Evolutionary conservation across 495 filamentous ascomycete genomes (phyloP).

Genomic region (Cercophora scortea): DNA sequence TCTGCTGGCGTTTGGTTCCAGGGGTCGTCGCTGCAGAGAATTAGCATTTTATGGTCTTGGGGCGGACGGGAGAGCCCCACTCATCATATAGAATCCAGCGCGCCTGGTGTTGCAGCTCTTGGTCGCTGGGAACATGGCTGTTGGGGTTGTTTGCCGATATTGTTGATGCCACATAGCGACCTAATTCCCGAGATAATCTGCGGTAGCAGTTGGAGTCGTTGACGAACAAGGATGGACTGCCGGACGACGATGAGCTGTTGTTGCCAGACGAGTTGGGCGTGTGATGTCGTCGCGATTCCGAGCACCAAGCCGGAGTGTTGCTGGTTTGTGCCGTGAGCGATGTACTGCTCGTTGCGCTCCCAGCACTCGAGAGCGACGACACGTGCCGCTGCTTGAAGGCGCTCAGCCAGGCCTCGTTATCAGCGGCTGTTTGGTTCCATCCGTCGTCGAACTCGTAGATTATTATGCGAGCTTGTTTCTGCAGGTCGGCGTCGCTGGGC

Average conservation of each 20-base stretch:
- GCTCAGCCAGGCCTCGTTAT: slow-evolving; percentile 54
- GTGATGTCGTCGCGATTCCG: too few relatives aligned
- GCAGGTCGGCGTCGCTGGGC: slow-evolving; percentile 54
- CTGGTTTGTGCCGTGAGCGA: slow-evolving; percentile 8
- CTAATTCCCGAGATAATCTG: slow-evolving; percentile 38
- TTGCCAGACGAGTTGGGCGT: too few relatives aligned
- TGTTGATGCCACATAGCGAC: slow-evolving; percentile 37
- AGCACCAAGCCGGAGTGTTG: too few relatives aligned
- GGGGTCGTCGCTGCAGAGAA: slow-evolving; percentile 45
- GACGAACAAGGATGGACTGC: slow-evolving; percentile 14
- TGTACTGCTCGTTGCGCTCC: slow-evolving; percentile 6
- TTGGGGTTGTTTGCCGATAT: slow-evolving; percentile 47
- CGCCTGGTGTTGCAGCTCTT: slow-evolving; percentile 47
- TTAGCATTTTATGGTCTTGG: not conserved
- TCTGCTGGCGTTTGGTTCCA: slow-evolving; percentile 73
- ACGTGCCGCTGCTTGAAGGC: slow-evolving; percentile 35
- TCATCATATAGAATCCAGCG: slow-evolving; percentile 51
- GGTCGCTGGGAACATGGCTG: slow-evolving; percentile 43
- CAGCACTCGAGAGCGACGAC: slow-evolving; percentile 1
- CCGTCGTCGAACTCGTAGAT: slow-evolving; percentile 59
- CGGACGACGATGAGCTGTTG: not conserved
- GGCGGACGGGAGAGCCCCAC: slow-evolving; percentile 19
- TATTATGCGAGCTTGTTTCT: slow-evolving; percentile 54
- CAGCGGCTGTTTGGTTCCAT: slow-evolving; percentile 67
- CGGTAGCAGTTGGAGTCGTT: slow-evolving; percentile 50